These are phyloP conservation scores for Suillus paluster DNA, from an alignment of 768 basidiomycete genomes.

Conservation along the genomic window DNA sequence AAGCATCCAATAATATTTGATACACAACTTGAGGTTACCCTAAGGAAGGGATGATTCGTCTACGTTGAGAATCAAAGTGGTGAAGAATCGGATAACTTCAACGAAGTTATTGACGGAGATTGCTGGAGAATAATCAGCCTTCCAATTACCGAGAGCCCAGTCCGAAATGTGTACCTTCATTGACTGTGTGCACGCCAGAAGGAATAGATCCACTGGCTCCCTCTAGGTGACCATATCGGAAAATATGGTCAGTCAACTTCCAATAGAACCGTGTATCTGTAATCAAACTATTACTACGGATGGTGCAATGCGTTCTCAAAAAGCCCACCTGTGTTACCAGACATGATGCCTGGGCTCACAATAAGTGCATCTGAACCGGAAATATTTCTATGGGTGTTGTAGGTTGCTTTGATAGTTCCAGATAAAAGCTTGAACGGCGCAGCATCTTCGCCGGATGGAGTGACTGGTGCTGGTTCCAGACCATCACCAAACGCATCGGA, in stretches of 20 bases:
- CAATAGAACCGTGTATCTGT: constrained; percentile 55
- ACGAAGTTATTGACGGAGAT: constrained; percentile 55
- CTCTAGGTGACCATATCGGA: constrained; percentile 60
- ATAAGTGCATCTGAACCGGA: constrained; percentile 40
- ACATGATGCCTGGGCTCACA: constrained; percentile 57
- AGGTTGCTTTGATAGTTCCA: constrained; percentile 67
- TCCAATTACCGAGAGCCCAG: not conserved
- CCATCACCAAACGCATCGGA: constrained; percentile 49
- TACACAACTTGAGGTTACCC: not conserved
- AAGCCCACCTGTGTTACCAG: constrained; percentile 52
- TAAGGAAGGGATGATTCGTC: constrained; percentile 50
- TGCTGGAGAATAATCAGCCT: constrained; percentile 44
- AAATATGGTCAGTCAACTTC: constrained; percentile 58
- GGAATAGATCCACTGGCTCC: constrained; percentile 33
- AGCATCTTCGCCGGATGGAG: constrained; percentile 41
- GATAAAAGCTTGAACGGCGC: constrained; percentile 55
- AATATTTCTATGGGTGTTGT: constrained; percentile 48
- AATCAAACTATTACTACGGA: not conserved
- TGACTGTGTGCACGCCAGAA: constrained; percentile 64
- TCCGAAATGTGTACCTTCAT: constrained; percentile 57
- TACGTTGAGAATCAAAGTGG: constrained; percentile 64
- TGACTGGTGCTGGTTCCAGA: constrained; percentile 70
- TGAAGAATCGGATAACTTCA: constrained; percentile 70
- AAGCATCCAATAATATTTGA: no score
- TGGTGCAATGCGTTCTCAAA: not conserved